Evolutionary conservation across 2,329 filamentous ascomycete species (phyloP).

Genomic region (Cladorrhinum sp.): DNA sequence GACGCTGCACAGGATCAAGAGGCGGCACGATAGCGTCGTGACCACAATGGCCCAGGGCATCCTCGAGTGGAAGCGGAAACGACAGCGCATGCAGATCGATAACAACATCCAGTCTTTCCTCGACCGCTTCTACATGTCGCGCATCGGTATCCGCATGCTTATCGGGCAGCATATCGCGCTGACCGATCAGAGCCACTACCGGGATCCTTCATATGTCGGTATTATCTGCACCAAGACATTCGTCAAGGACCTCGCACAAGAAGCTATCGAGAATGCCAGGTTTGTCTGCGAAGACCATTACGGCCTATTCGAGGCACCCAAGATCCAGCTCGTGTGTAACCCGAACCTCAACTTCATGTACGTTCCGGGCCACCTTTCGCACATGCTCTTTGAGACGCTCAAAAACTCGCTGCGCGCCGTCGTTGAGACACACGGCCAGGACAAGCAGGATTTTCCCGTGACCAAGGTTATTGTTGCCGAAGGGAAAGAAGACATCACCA

Average conservation of each 20-base stretch:
- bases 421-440: slow-evolving; percentile 89
- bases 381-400: slow-evolving; percentile 99
- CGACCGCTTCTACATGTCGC: slow-evolving; percentile 99
- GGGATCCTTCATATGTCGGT: slow-evolving; percentile 91
- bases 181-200: slow-evolving; percentile 85
- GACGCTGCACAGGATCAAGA: slow-evolving; percentile 89
- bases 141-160: slow-evolving; percentile 98
- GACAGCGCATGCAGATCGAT: slow-evolving; percentile 97
- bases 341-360: slow-evolving; percentile 98
- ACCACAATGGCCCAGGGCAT: slow-evolving; percentile 98
- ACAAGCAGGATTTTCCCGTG: slow-evolving; percentile 93
- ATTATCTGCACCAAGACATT: slow-evolving; percentile 99
- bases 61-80: slow-evolving; percentile 93
- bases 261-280: slow-evolving; percentile 97
- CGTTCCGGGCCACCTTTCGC: slow-evolving; percentile 94
- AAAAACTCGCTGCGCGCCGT: slow-evolving; percentile 98
- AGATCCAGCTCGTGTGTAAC: slow-evolving; percentile 94
- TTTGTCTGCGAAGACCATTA: slow-evolving; percentile 99
- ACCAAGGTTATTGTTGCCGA: slow-evolving; percentile 98
- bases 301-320: slow-evolving; percentile 92
- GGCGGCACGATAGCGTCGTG: slow-evolving; percentile 92
- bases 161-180: slow-evolving; percentile 98
- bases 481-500: slow-evolving; percentile 97
- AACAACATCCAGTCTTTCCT: slow-evolving; percentile 96
- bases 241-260: slow-evolving; percentile 87